These are phyloP conservation scores for Vigna reflexopilosa DNA, from an alignment of 306 rosid genomes.

Conservation along the genomic window DNA sequence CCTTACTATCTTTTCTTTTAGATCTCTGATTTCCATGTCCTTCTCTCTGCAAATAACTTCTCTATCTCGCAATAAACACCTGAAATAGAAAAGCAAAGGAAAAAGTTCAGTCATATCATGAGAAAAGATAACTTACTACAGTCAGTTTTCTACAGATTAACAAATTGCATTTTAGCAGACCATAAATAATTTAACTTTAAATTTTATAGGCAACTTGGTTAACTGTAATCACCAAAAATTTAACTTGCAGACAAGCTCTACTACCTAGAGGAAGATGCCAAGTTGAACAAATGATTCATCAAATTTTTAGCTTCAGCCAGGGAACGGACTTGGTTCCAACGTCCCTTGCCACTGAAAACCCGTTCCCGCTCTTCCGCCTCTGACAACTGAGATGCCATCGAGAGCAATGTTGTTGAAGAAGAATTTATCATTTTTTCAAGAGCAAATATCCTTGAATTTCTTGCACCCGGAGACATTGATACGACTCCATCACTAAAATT, in stretches of 20 bases:
- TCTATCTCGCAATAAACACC: constrained; percentile 80
- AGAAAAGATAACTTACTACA: constrained; percentile 1
- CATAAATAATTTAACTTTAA: not conserved
- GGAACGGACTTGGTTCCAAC: constrained; percentile 94
- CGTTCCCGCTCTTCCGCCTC: constrained; percentile 97
- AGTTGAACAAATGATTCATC: constrained; percentile 86
- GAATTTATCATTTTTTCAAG: constrained; percentile 91
- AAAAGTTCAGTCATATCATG: constrained; percentile 23
- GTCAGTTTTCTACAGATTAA: not conserved
- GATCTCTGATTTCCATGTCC: constrained; percentile 76
- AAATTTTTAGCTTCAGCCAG: constrained; percentile 91
- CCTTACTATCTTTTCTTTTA: constrained; percentile 78
- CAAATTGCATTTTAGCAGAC: not conserved
- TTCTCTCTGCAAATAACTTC: constrained; percentile 77
- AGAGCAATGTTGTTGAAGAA: constrained; percentile 79
- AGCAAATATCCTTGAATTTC: constrained; percentile 89
- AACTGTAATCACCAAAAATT: constrained; percentile 11
- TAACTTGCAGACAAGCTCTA: constrained; percentile 24
- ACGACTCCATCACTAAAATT: constrained; percentile 55
- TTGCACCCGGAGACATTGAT: constrained; percentile 92
- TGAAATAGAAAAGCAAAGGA: constrained; percentile 40
- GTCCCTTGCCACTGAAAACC: constrained; percentile 85
- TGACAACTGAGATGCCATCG: constrained; percentile 96
- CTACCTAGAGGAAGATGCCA: constrained; percentile 92
- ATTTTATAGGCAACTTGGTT: not conserved